Percentiles rank a stretch among this genome's conserved stretches.
Conservation (phyloP, 148 eudicot species). For the Oxyria digyna region DNA sequence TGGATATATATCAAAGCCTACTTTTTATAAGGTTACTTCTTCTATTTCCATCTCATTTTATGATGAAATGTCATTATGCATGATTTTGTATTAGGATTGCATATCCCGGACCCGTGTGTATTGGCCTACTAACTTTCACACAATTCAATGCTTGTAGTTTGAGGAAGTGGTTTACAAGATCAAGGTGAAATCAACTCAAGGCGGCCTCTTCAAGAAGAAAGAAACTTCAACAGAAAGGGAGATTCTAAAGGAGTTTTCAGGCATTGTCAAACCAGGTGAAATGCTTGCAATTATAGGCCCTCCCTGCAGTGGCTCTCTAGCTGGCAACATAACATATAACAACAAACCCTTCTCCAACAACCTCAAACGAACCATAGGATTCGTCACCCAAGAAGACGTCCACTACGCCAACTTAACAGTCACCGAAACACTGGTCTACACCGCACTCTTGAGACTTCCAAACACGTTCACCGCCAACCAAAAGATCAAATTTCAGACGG, state of each 20-base stretch:
- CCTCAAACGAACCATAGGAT: constrained; percentile 56
- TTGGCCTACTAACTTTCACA: no score
- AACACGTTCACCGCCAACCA: constrained; percentile 30
- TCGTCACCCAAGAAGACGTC: constrained; percentile 81
- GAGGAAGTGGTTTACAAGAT: no score
- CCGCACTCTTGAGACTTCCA: constrained; percentile 63
- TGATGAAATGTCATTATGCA: no score
- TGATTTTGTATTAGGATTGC: no score
- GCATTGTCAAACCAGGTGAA: constrained; percentile 63
- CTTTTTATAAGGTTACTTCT: no score
- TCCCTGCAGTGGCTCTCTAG: constrained; percentile 73
- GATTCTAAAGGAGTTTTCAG: constrained; percentile 55
- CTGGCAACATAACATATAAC: constrained; percentile 39
- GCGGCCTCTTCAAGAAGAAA: no score
- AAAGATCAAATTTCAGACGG: constrained; percentile 52
- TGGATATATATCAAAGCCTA: no score
- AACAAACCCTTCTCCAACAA: no score
- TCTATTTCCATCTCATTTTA: no score
- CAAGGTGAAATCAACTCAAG: no score
- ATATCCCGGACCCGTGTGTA: no score
- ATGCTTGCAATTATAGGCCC: constrained; percentile 89
- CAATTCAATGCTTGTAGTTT: no score
- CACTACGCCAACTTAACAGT: constrained; percentile 64
- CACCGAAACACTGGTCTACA: constrained; percentile 56
- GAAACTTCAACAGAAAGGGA: constrained; percentile 16